Evolutionary conservation across 805 yeast genomes (phyloP), one percentile per base, ranked within the genome.

Genomic region (Candida qinlingensis): DNA sequence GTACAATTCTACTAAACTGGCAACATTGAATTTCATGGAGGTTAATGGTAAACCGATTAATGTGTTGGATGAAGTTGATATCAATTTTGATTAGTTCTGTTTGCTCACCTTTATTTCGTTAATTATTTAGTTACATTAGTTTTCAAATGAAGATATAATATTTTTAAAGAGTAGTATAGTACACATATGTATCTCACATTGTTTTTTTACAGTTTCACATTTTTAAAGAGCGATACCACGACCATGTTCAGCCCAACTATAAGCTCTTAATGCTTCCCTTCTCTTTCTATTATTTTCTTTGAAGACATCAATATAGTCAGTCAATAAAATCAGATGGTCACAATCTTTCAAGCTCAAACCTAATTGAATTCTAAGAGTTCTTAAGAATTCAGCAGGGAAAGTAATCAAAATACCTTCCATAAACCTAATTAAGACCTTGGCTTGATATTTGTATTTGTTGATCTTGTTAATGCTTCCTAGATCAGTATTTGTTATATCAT

Each of bases 241-340:
- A 2, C 73, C 73, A n/a, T 64, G 64, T 10, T 57, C 53, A 26
- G 57, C 53, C 73, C 72, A 69, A 48, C 68, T 60, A 54, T 67
- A 68, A 30, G 69, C 59, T 13, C 58, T 59, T 13, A 69, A 45
- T 8, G 67, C 60, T 8, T 66, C 66, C 36, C 53, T 57, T 29
- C 68, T 57, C 40, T 62, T 59, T 27, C 49, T 43, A 4, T 59
- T 51, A 30, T 59, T 61, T 28, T 45, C 44, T 35, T 48, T 53
- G 45, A 56, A 57, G 39, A 46, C 52, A 5, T 44, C 54, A 36
- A 49, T 37, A 39, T 55, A 57, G 48, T 53, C 62, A 5, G 53
- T 42, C 34, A 53, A 45, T 33, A 57, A 45, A 29, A 55, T 55
- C 33, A 54, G 49, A 42, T 56, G 59, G 41, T 54, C 64, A 46